Base-by-base conservation (phyloP, 768 basidiomycete species). In the Serendipita sp. region DNA sequence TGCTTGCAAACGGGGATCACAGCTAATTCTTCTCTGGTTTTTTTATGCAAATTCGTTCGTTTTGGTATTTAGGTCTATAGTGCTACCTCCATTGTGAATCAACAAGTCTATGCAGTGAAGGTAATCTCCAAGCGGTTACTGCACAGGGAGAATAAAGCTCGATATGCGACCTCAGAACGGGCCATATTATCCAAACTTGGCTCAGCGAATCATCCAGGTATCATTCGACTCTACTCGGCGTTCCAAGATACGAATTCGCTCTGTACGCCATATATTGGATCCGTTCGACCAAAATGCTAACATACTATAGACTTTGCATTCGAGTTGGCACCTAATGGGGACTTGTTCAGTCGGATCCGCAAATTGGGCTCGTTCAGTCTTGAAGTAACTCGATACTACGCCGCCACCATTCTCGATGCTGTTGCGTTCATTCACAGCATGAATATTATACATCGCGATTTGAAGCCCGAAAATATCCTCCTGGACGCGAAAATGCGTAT, bases 401-500 rank as follows among this genome's bases (percentile, higher is more conserved):
- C 87, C 1, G 94, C 95, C 0, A 92, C 96, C 68, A 79, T 98
- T 43, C 79, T 93, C 42, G 90, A 93, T 67, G 87, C 93, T 0
- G 75, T 97, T 64, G 83, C 82, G 50, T 95, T 86, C 73, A 95
- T 99, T 81, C 96, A 98, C 71, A 77, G 79, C 61, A 87, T 86
- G 67, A 88, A 88, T 3, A 84, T 99, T 61, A 84, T 94, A 48
- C 96, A 99, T 70, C 85, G 95, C 62, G 87, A 90, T 70, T 77
- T 90, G 33, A 89, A 90, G 71, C 88, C 88, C 9, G 88, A 88
- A 72, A 97, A 97, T 71, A 77, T 98, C 31, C 78, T 99, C 7
- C 78, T 99, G n/a, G 92, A 95, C 67, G 80, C 80, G 38, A 80
- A 84, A 16, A 88, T 85, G 74, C 83, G 91, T 61, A 82, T 96